A percentile compares a stretch with the other conserved stretches of the same genome.
Evolutionary conservation across 1,284 basidiomycete genomes (phyloP).

Genomic region (Lentinus polychrous): DNA sequence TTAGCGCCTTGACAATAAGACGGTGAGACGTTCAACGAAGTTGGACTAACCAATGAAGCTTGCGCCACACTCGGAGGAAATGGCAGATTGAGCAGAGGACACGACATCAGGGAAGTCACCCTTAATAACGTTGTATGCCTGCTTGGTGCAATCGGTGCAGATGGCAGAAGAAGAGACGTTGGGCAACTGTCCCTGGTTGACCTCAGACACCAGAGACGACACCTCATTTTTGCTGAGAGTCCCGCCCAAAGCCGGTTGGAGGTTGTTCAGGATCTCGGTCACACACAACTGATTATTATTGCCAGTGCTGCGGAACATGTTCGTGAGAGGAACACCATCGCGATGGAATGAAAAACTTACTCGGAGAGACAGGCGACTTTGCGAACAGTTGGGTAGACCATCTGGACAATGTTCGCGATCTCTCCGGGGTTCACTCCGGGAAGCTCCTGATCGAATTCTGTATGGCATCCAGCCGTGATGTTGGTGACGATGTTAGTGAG

Average conservation of each 20-base stretch:
- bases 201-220: conserved; percentile 17
- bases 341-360: conserved; percentile 30
- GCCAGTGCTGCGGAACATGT: conserved; percentile 17
- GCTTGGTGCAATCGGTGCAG: conserved; percentile 52
- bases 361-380: conserved; percentile 48
- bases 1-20: conserved; percentile 7
- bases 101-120: conserved; percentile 30
- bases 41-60: conserved; percentile 39
- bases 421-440: conserved; percentile 16
- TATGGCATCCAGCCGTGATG: conserved; percentile 44
- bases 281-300: conserved; percentile 41
- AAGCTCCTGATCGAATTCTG: conserved; percentile 35
- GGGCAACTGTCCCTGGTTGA: conserved; percentile 17
- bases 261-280: conserved; percentile 33
- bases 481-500: conserved; percentile 41
- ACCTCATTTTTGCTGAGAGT: conserved; percentile 14
- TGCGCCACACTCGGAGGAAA: conserved; percentile 41
- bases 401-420: conserved; percentile 9
- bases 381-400: conserved; percentile 43
- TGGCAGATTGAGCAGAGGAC: conserved; percentile 20
- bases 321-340: not conserved
- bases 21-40: not conserved
- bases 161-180: conserved; percentile 36
- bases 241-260: conserved; percentile 1
- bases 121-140: conserved; percentile 40